Percentiles rank a stretch among this genome's conserved stretches.
These are phyloP conservation scores for Candida anglica DNA, from an alignment of 805 yeast species.

Conservation along the genomic window DNA sequence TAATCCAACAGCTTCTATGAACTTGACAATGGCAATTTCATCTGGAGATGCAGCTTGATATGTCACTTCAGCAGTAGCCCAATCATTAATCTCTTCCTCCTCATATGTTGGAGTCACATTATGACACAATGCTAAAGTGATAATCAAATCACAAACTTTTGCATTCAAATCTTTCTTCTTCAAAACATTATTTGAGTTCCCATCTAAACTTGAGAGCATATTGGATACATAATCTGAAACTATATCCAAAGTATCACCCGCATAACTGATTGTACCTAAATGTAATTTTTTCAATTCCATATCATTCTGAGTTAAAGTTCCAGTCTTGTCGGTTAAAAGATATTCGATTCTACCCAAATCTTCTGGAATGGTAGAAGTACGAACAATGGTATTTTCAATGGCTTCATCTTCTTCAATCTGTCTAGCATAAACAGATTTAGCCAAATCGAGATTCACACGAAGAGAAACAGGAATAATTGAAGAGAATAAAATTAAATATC, in stretches of 20 bases:
- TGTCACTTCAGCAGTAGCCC: conserved; percentile 28
- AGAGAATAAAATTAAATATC: conserved; percentile 87
- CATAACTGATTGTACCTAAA: conserved; percentile 87
- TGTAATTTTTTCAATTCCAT: conserved; percentile 95
- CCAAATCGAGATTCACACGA: conserved; percentile 91
- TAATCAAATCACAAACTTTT: conserved; percentile 74
- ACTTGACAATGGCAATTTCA: conserved; percentile 94
- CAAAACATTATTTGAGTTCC: conserved; percentile 14
- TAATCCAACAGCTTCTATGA: conserved; percentile 83
- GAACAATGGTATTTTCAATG: conserved; percentile 84
- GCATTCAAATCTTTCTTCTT: conserved; percentile 65
- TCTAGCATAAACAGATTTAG: conserved; percentile 91
- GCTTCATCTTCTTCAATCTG: conserved; percentile 86
- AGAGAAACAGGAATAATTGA: conserved; percentile 95
- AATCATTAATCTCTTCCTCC: conserved; percentile 57
- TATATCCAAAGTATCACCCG: conserved; percentile 88
- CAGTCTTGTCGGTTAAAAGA: conserved; percentile 89
- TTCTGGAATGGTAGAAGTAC: conserved; percentile 97
- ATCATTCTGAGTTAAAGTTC: conserved; percentile 95
- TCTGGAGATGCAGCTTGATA: conserved; percentile 99
- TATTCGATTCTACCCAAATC: conserved; percentile 96
- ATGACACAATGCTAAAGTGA: conserved; percentile 91
- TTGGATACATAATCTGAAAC: conserved; percentile 61
- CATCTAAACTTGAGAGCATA: conserved; percentile 9
- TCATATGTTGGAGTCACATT: conserved; percentile 89